Evolutionary conservation across 495 filamentous ascomycete species (phyloP), one percentile per base, ranked within the genome.

Genomic region (Penicillium odoratum): DNA sequence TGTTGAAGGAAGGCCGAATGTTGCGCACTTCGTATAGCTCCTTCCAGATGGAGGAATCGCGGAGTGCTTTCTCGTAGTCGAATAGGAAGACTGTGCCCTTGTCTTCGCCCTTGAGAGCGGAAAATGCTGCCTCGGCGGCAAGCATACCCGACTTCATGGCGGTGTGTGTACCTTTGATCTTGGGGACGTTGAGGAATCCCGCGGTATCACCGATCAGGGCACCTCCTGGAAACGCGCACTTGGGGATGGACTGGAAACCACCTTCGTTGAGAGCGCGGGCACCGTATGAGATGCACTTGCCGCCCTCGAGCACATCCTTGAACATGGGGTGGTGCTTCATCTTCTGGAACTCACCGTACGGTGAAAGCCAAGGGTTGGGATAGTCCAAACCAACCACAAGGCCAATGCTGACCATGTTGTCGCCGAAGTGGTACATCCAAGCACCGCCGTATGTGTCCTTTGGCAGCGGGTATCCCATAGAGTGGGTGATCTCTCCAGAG

Each of bases 391-490:
- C 94, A 30, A 96, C 90, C 16, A 99, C 94, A 33, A 97, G 81
- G 11, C 94, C 94, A 45, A 99, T 82, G 64, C 89, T 93, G 62
- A 98, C 94, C 63, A 97, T 85, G 72, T 98, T 98, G 61, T 98
- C 93, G 21, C 92, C 94, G 68, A 98, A 98, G 72, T 99, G 94
- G 65, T 99, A 99, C 86, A 99, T 91, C 89, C 89, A 99, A 40
- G 89, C 91, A 62, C 94, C 94, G 61, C 94, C 94, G 60, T 99
- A 99, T 4, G 92, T 96, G 70, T 97, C 88, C 65, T 74, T 79
- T 7, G 93, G 87, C 30, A 99, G 73, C 13, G 94, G 94, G 67
- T 96, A 98, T 13, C 94, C 94, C 88, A 99, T 85, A 4, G 92
- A 91, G 77, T 99, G 95, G 8, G 83, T 80, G 46, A 97, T 82